Base-by-base conservation (phyloP, 371 early-diverging fungal species). In the Mucor plumbeus region DNA sequence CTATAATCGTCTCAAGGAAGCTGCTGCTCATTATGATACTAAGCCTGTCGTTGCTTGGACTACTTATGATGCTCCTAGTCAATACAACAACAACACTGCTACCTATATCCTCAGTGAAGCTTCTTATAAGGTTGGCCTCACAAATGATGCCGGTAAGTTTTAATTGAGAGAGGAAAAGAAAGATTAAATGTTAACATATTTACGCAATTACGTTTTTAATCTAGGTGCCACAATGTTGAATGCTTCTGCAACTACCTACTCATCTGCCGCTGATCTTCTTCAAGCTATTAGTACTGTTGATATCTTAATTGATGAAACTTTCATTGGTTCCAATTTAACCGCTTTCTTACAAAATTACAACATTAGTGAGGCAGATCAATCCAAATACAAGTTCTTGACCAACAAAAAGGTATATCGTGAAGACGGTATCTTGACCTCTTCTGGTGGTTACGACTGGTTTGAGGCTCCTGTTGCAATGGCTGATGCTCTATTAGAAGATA, bases 1-100 rank as follows among this genome's bases (percentile, higher is more conserved):
- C 77, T 93, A 92, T 74, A 79, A 87, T 64, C 86, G 88, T 72
- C 77, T 89, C 63, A 84, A 80, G 66, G 53, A 64, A 17, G 82
- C 84, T n/a, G 83, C 88, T 26, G 59, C 73, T 56, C 76, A 78
- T 64, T 84, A 86, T 34, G 54, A 72, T 34, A 53, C 74, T 19
- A 85, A 87, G 69, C 90, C 91, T 9, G 67, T 86, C 15, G 82
- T 93, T 44, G 91, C 91, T 31, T 93, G 92, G 92, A 75, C 88
- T 41, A 65, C 72, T 33, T 90, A 87, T 71, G 76, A 77, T 35
- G 91, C 88, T 7, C 90, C 91, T n/a, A 69, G 82, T 4, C 61
- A 75, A 56, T 90, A 71, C 77, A 90, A 90, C 73, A 81, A 89
- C 75, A 89, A 92, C 75, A 86, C 85, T 15, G 87, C 86, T 31